Percentiles rank a stretch among this genome's conserved stretches.
Evolutionary conservation across 2,329 filamentous ascomycete genomes (phyloP).

Genomic region (Neonectria coccinea): DNA sequence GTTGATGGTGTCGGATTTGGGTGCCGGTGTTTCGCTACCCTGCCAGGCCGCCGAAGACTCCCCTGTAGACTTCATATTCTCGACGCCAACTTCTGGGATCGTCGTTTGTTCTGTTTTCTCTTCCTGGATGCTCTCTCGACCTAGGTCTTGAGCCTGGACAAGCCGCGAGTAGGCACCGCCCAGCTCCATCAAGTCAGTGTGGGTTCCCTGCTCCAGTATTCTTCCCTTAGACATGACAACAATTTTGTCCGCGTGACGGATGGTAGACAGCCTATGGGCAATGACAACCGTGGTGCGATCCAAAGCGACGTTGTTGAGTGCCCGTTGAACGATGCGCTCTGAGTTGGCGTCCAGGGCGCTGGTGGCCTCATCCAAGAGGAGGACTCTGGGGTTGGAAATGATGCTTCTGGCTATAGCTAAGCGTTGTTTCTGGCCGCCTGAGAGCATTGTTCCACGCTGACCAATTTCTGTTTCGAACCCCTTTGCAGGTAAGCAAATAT

Average conservation of each 20-base stretch:
- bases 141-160: constrained; percentile 37
- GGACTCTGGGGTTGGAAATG: constrained; percentile 68
- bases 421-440: constrained; percentile 73
- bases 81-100: too few relatives aligned
- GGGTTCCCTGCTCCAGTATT: constrained; percentile 42
- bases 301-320: constrained; percentile 63
- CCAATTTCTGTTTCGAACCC: constrained; percentile 68
- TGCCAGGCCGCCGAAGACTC: not conserved
- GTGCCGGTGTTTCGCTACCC: not conserved
- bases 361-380: constrained; percentile 75
- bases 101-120: too few relatives aligned
- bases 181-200: constrained; percentile 61
- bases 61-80: too few relatives aligned
- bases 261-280: constrained; percentile 64
- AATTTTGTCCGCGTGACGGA: constrained; percentile 48
- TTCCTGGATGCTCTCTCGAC: too few relatives aligned
- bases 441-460: constrained; percentile 71
- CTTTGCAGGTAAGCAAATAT: constrained; percentile 19
- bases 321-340: constrained; percentile 63
- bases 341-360: constrained; percentile 61
- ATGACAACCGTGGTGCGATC: constrained; percentile 72
- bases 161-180: constrained; percentile 51
- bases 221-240: constrained; percentile 39
- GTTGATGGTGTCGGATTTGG: not conserved
- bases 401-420: constrained; percentile 74